Conservation (phyloP, 2,329 filamentous ascomycete genomes). For the Alternaria atra region DNA sequence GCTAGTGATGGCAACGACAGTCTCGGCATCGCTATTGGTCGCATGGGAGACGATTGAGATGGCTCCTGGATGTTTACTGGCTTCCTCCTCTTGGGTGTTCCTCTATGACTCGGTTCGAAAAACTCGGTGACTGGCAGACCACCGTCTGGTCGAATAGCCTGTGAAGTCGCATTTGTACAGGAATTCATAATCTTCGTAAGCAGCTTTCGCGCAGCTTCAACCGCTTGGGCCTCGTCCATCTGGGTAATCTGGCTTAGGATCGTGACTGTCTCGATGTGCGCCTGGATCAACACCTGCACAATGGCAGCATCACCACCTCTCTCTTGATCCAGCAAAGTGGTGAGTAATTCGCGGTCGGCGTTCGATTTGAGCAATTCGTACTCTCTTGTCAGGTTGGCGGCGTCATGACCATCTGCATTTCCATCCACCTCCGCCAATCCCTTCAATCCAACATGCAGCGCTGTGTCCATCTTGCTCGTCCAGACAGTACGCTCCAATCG, state of each 20-base stretch:
- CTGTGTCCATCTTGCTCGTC: constrained; percentile 87
- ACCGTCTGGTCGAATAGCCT: constrained; percentile 91
- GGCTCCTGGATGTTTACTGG: constrained; percentile 57
- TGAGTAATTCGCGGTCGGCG: constrained; percentile 80
- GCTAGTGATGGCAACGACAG: constrained; percentile 35
- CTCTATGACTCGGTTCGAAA: constrained; percentile 74
- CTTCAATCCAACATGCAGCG: constrained; percentile 82
- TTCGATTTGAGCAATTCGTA: constrained; percentile 85
- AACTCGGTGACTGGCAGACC: constrained; percentile 68
- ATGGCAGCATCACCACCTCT: constrained; percentile 79
- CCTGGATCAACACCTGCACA: constrained; percentile 83
- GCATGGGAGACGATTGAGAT: constrained; percentile 60
- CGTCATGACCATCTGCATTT: constrained; percentile 70
- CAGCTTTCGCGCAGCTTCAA: constrained; percentile 78
- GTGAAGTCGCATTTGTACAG: constrained; percentile 77
- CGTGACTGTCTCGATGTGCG: constrained; percentile 90
- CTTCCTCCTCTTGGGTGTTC: constrained; percentile 79
- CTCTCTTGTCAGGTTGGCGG: constrained; percentile 78
- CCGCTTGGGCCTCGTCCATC: constrained; percentile 84
- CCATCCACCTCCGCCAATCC: constrained; percentile 78
- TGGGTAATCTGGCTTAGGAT: constrained; percentile 82
- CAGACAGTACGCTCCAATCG: constrained; percentile 81
- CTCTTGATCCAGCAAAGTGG: constrained; percentile 83
- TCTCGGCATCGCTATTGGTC: constrained; percentile 39
- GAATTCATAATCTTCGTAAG: constrained; percentile 80